These are phyloP conservation scores for Dryadomyces quercivorus DNA, from an alignment of 2,329 filamentous ascomycete species.

Conservation along the genomic window DNA sequence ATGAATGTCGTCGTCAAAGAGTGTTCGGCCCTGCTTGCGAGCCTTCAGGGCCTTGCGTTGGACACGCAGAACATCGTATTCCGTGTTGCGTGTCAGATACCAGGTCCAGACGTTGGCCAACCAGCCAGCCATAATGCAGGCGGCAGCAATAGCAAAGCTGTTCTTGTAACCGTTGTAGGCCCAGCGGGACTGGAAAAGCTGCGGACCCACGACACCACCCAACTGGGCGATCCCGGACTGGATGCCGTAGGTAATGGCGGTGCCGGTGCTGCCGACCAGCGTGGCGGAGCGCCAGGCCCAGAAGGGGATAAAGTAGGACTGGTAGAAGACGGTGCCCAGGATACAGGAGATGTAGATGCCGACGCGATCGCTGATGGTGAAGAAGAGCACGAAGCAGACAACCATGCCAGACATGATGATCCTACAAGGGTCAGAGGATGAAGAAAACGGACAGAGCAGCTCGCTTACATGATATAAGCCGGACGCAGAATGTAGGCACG, in stretches of 20 bases:
- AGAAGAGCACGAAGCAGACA: constrained; percentile 22
- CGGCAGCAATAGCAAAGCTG: constrained; percentile 16
- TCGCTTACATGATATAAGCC: background rate
- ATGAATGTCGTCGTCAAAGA: constrained; percentile 7
- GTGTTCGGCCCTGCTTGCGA: constrained; percentile 6
- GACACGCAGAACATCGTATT: constrained; percentile 15
- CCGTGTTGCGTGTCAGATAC: constrained; percentile 16
- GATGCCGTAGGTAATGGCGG: constrained; percentile 30
- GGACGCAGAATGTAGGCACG: constrained; percentile 1
- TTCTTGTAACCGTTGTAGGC: constrained; percentile 22
- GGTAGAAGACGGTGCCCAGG: constrained; percentile 30
- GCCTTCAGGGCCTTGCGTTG: constrained; percentile 11
- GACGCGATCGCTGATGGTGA: constrained; percentile 22
- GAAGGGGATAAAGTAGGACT: constrained; percentile 30
- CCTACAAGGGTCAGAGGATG: background rate
- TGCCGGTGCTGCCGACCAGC: constrained; percentile 27
- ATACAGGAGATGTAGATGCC: constrained; percentile 31
- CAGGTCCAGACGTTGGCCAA: constrained; percentile 15
- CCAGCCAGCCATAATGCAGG: constrained; percentile 14
- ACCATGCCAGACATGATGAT: constrained; percentile 19
- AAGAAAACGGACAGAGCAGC: background rate
- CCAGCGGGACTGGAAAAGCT: constrained; percentile 20
- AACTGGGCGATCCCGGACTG: constrained; percentile 30
- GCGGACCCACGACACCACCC: constrained; percentile 27
- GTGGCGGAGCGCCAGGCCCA: constrained; percentile 32